Conservation (phyloP, 2,329 filamentous ascomycete species). For the Aspergillus sp. region DNA sequence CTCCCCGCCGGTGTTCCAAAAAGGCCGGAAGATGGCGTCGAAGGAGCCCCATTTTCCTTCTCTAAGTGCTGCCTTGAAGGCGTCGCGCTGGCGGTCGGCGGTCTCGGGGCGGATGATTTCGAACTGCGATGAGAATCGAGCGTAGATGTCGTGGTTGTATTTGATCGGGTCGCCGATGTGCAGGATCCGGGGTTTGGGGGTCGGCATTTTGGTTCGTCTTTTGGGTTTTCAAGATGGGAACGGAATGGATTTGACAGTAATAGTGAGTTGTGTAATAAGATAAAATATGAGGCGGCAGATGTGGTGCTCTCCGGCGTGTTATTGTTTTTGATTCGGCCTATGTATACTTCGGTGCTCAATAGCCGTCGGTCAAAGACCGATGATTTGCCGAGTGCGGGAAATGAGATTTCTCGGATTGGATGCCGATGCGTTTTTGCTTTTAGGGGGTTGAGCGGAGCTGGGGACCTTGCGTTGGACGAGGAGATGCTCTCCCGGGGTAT, state of each 20-base stretch:
- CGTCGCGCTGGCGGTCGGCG: slow-evolving; percentile 35
- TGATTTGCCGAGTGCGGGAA: slow-evolving; percentile 13
- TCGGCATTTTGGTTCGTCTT: slow-evolving; percentile 23
- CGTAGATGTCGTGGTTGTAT: slow-evolving; percentile 52
- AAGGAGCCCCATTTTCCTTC: slow-evolving; percentile 45
- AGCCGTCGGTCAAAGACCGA: slow-evolving; percentile 16
- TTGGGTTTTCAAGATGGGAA: neutral
- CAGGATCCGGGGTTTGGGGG: slow-evolving; percentile 43
- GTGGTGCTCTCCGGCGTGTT: neutral
- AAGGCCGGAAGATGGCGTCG: slow-evolving; percentile 60
- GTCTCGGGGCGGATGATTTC: slow-evolving; percentile 46
- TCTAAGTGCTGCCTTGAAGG: slow-evolving; percentile 49
- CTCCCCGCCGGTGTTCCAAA: slow-evolving; percentile 68
- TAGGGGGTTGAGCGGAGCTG: neutral
- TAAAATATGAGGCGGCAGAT: too few relatives aligned
- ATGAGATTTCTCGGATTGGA: slow-evolving; percentile 1
- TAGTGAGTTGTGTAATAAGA: neutral
- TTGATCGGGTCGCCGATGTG: slow-evolving; percentile 54
- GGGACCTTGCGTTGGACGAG: neutral
- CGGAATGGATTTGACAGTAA: neutral
- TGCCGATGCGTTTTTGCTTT: neutral
- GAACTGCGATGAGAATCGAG: slow-evolving; percentile 46
- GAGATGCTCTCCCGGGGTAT: neutral
- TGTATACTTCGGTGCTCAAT: slow-evolving; percentile 15
- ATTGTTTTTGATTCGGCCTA: neutral